A percentile compares a stretch with the other conserved stretches of the same genome.
phyloP scores from a whole-genome alignment of 2,329 filamentous ascomycete species.

The Thermomyces lanuginosus region DNA sequence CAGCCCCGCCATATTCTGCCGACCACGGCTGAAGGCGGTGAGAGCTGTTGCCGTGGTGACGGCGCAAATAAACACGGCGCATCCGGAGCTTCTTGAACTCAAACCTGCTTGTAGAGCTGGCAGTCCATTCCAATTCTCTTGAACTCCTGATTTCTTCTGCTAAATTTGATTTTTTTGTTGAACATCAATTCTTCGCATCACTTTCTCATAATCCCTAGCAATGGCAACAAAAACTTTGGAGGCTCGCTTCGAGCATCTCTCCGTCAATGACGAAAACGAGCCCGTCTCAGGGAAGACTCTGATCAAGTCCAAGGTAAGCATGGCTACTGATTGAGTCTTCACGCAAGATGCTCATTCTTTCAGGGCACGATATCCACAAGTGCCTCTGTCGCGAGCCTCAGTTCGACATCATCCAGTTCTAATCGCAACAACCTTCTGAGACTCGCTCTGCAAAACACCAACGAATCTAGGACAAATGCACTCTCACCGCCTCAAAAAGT shows the following conservation, averaged over 20 bases:
- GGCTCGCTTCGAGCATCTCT: constrained; percentile 74
- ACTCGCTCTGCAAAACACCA: constrained; percentile 65
- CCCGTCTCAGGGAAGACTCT: constrained; percentile 33
- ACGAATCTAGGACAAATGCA: constrained; percentile 40
- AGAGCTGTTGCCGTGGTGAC: constrained; percentile 17
- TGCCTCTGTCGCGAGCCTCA: constrained; percentile 33
- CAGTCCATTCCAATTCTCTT: not conserved
- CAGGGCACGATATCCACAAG: constrained; percentile 33
- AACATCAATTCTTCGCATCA: constrained; percentile 3
- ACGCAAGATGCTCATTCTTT: constrained; percentile 5
- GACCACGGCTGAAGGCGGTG: no score
- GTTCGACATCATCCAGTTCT: constrained; percentile 31
- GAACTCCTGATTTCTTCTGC: not conserved
- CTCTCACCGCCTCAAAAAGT: constrained; percentile 48
- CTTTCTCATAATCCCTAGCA: constrained; percentile 14
- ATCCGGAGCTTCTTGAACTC: no score
- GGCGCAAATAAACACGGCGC: no score
- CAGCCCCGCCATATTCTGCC: no score
- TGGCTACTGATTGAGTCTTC: not conserved
- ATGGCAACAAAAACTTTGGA: constrained; percentile 69
- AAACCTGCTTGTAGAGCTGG: no score
- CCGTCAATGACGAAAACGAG: constrained; percentile 78
- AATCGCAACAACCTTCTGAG: constrained; percentile 73
- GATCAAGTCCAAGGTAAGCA: constrained; percentile 62
- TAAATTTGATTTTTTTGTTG: constrained; percentile 3